A percentile compares a stretch with the other conserved stretches of the same genome.
Evolutionary conservation across 1,284 basidiomycete genomes (phyloP).

Genomic region (Amylostereum areolatum): DNA sequence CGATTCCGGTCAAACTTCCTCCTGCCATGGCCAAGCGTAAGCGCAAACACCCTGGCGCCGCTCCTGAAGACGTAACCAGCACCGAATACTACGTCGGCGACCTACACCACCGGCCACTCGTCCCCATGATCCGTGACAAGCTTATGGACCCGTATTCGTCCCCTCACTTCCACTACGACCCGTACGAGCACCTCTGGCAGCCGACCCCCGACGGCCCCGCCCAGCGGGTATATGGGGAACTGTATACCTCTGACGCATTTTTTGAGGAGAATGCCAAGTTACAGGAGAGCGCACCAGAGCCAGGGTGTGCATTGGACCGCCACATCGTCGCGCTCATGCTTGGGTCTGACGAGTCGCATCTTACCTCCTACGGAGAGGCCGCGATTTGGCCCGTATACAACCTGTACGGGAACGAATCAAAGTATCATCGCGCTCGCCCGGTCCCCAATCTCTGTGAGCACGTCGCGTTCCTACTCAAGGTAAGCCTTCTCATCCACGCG

Average conservation of each 20-base stretch:
- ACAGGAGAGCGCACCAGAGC: constrained; percentile 6
- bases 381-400: constrained; percentile 17
- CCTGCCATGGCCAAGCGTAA: no score
- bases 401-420: constrained; percentile 22
- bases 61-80: no score
- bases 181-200: not conserved
- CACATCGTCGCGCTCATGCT: constrained; percentile 15
- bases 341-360: constrained; percentile 18
- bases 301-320: constrained; percentile 15
- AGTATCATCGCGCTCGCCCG: constrained; percentile 19
- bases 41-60: no score
- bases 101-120: no score
- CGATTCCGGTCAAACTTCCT: no score
- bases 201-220: not conserved
- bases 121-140: no score
- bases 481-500: constrained; percentile 11
- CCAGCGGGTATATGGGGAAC: constrained; percentile 19
- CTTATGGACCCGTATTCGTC: no score
- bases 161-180: constrained; percentile 1
- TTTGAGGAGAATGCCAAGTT: constrained; percentile 20
- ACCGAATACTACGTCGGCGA: no score
- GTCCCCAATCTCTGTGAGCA: constrained; percentile 17
- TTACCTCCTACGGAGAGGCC: constrained; percentile 15
- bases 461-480: constrained; percentile 23
- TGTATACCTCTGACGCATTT: constrained; percentile 26